Conservation (phyloP, 106 monocot genomes). For the Amphibolis antarctica region DNA sequence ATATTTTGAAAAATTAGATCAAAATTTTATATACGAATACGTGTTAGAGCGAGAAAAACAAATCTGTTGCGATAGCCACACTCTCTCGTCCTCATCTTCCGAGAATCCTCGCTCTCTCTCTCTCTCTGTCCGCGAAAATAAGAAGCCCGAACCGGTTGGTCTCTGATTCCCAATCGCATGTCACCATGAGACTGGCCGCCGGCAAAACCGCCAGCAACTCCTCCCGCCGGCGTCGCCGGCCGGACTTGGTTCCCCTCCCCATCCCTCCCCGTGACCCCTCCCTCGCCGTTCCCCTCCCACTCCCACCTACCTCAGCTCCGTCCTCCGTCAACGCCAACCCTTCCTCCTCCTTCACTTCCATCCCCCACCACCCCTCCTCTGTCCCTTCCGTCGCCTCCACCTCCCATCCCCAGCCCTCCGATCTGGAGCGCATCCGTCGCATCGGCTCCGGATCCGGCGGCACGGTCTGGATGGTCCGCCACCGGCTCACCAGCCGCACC, state of each 20-base stretch:
- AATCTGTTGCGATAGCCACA: too few relatives aligned
- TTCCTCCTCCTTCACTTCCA: slow-evolving; percentile 5
- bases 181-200: too few relatives aligned
- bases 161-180: too few relatives aligned
- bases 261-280: slow-evolving; percentile 54
- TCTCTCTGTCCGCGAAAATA: too few relatives aligned
- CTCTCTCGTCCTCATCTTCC: too few relatives aligned
- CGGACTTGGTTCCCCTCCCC: slow-evolving; percentile 66
- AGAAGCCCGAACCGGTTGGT: too few relatives aligned
- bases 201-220: slow-evolving; percentile 4
- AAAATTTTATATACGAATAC: too few relatives aligned
- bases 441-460: slow-evolving; percentile 58
- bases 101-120: too few relatives aligned
- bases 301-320: slow-evolving; percentile 12
- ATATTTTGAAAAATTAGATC: too few relatives aligned
- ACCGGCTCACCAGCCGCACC: slow-evolving; percentile 24
- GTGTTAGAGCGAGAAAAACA: too few relatives aligned
- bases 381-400: background rate
- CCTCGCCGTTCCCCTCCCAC: slow-evolving; percentile 53
- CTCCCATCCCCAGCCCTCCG: slow-evolving; percentile 24
- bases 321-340: background rate
- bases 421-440: slow-evolving; percentile 62
- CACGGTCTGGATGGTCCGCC: slow-evolving; percentile 55
- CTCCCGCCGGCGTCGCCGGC: slow-evolving; percentile 39
- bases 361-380: slow-evolving; percentile 2